These are phyloP conservation scores for Penicillium sp. DNA, from an alignment of 2,329 filamentous ascomycete genomes.

Conservation along the genomic window DNA sequence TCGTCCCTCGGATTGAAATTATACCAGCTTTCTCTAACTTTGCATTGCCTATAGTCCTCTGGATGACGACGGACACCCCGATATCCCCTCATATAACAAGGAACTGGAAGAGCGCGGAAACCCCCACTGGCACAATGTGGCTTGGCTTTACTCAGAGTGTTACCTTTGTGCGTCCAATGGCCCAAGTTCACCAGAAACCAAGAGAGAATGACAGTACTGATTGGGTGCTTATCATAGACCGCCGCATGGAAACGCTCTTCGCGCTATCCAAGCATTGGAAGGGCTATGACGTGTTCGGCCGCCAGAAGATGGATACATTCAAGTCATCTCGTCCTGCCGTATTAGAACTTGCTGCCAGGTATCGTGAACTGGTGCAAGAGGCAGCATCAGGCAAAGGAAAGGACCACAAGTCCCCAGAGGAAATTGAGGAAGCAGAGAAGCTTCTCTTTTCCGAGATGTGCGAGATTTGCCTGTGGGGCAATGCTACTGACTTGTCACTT, in stretches of 20 bases:
- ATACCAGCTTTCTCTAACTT: background rate
- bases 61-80: slow-evolving; percentile 70
- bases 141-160: slow-evolving; percentile 92
- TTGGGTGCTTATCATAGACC: slow-evolving; percentile 37
- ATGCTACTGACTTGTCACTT: slow-evolving; percentile 90
- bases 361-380: slow-evolving; percentile 69
- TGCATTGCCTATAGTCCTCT: slow-evolving; percentile 58
- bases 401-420: slow-evolving; percentile 35
- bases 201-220: slow-evolving; percentile 21
- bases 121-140: slow-evolving; percentile 76
- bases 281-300: slow-evolving; percentile 81
- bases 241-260: slow-evolving; percentile 80
- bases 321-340: slow-evolving; percentile 85
- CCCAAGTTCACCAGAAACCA: background rate
- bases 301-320: slow-evolving; percentile 90
- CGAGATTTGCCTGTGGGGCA: slow-evolving; percentile 96
- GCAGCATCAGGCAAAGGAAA: slow-evolving; percentile 57
- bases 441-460: slow-evolving; percentile 88
- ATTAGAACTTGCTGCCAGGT: slow-evolving; percentile 75
- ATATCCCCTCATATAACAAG: slow-evolving; percentile 79
- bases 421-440: slow-evolving; percentile 67
- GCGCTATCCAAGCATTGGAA: slow-evolving; percentile 78
- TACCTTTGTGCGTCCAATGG: slow-evolving; percentile 64
- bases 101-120: slow-evolving; percentile 73
- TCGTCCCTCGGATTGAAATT: background rate